Base-by-base conservation (phyloP, 352 stramenopile species). In the Peronospora farinosa region DNA sequence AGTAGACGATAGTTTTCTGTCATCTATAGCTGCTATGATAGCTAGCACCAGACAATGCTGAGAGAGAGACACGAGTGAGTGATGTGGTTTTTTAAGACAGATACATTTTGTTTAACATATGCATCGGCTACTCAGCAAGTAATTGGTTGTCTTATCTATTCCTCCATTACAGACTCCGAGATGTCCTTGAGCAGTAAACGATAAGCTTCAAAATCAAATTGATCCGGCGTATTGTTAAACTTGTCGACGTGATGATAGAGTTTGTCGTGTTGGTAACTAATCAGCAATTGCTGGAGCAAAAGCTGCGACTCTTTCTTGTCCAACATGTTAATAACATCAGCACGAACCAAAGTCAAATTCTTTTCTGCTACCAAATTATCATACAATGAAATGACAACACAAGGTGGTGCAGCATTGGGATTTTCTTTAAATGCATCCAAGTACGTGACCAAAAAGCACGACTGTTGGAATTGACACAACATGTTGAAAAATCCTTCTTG, bases 381-480 rank as follows among this genome's bases (percentile, higher is more conserved):
- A 46, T 84, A 93, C 6, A 92, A 57, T 16, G 83, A 86, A n/a
- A 95, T 61, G 1, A 83, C 80, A 12, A 95, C 51, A 53, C 82
- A 93, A 12, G 84, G 84, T 28, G 80, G 77, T 11, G 84, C 84
- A 2, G 71, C 63, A 2, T 60, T 61, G 11, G 84, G 83, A 69
- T 93, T 87, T 63, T 92, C 76, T 51, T 88, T 89, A 67, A 91
- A 95, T 9, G 79, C 83, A 36, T 95, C 84, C 11, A 95, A 65
- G 54, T 84, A 92, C 38, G 84, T 95, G 49, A 93, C 41, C 8
- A 95, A 57, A 42, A 92, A 93, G 61, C 82, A 92, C 56, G 81
- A 90, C 56, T 91, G 80, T 65, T 93, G 84, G 68, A 91, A 92
- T 63, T 95, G 84, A 42, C 76, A 89, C 46, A 95, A 45, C 76